Evolutionary conservation across 139 green algal species (phyloP), one percentile per base, ranked within the genome.

Genomic region (Gonium pectorale): DNA sequence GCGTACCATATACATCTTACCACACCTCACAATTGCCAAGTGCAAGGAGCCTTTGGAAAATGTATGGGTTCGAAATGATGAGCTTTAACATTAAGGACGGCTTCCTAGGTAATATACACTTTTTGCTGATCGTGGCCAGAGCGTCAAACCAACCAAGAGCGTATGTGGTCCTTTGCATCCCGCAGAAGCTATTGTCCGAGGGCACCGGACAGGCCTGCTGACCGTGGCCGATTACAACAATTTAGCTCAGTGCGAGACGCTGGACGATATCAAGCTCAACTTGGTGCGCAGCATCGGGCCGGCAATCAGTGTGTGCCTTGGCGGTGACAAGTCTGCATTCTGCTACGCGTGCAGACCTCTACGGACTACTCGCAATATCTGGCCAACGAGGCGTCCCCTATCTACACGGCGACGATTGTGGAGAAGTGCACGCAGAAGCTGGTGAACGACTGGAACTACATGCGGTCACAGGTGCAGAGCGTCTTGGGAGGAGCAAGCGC

Each of bases 231-330:
- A 99, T 78, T 99, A 99, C 93, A 99, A 98, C 90, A 99, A 99
- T 86, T 86, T 99, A 27, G 95, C 89, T 37, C 97, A 99, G 81
- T 99, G 97, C 89, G 97, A 99, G 82, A 96, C 90, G 2, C 88
- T 99, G 66, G 97, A 99, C 0, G 97, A 99, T 83, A 97, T 99
- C 60, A 99, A 99, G 91, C 91, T 99, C 8, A 96, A 99, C 85
- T 86, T 99, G 93, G 95, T 98, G 83, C n/a, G 90, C 35, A 51
- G 22, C 8, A 43, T 35, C 33, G 38, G 27, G 21, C 27, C 24
- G 29, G 74, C 56, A 79, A 68, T 77, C 64, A 64, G 43, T 60
- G 52, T 41, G 29, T 51, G 7, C 5, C 54, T 24, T 5, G 19
- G 2, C 37, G 66, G 26, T 46, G 22, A 29, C 27, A 40, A 31